Base-by-base conservation (phyloP, 1,139 yeast species). In the Casaregolazyma suthepensis region DNA sequence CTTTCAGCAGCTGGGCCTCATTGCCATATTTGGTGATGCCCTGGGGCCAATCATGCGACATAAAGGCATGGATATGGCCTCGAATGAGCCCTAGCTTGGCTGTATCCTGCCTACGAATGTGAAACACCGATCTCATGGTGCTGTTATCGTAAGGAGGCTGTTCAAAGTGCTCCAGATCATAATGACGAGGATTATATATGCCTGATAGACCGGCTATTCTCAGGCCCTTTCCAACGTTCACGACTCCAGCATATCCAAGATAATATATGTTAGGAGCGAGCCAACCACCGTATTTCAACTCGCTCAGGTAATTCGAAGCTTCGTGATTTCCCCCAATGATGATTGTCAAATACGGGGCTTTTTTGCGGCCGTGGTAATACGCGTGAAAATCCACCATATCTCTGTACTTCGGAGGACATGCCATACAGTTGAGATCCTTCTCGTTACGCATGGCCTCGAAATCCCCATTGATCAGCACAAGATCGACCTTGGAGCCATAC, bases 251-350 rank as follows among this genome's bases (percentile, higher is more conserved):
- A 46, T 82, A 81, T 0, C 99, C 99, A 64, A 93, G 68, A 65
- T 83, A 94, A 68, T 85, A 94, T n/a, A 93, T 89, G 60, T 86
- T 85, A 1, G 89, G 89, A 1, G 96, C 96, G 1, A 87, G 93
- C 90, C 94, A 94, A 0, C 99, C 99, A 10, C 99, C 99, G 65
- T 78, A 80, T 58, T 81, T 81, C 56, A 91, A 71, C 61, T 87
- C 91, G 60, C 80, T 77, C 59, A 93, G 65, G 66, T 87, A 88
- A 57, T 83, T 80, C 54, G 94, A 86, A 7, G 94, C 83, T 66
- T 93, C 99, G 64, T 93, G 99, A 69, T 93, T 93, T 0, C 99
- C 99, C 2, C 99, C 99, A 47, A 94, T 81, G 61, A 93, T 85
- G 0, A 93, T 62, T 0, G 99, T 93, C 45, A 82, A 69, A 1